These are phyloP conservation scores for Raffaelea albimanens DNA, from an alignment of 2,329 filamentous ascomycete species.

Conservation along the genomic window DNA sequence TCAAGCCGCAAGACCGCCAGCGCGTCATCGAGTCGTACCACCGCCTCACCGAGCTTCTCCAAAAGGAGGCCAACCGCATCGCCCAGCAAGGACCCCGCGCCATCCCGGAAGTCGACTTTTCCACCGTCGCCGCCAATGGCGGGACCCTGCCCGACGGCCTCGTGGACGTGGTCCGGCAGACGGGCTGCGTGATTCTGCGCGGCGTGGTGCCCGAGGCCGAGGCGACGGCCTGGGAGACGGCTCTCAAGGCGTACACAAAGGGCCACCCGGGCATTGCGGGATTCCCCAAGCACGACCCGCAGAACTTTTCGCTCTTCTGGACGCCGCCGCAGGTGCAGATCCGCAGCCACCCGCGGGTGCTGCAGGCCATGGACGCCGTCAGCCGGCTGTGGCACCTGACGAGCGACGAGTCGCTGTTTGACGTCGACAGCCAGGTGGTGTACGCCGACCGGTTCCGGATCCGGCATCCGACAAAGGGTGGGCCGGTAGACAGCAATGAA, in stretches of 20 bases:
- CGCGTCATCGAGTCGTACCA: too few species aligned
- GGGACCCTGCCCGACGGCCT: conserved; percentile 9
- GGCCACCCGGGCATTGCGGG: conserved; percentile 12
- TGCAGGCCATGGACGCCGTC: conserved; percentile 11
- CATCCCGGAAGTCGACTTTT: conserved; percentile 13
- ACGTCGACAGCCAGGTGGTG: conserved; percentile 14
- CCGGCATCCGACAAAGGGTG: conserved; percentile 25
- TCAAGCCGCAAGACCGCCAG: too few species aligned
- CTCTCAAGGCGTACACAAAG: conserved; percentile 13
- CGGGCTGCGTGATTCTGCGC: conserved; percentile 15
- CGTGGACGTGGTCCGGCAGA: conserved; percentile 11
- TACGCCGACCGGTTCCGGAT: conserved; percentile 19
- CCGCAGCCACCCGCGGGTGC: conserved; percentile 8
- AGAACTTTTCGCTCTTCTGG: conserved; percentile 7
- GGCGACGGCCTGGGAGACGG: conserved; percentile 14
- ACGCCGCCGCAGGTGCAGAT: conserved; percentile 6
- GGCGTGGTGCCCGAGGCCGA: conserved; percentile 15
- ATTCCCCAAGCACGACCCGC: conserved; percentile 8
- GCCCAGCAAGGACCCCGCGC: conserved; percentile 7
- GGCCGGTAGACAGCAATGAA: conserved; percentile 14
- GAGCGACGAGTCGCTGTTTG: conserved; percentile 3
- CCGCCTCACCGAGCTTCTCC: too few species aligned
- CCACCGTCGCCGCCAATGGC: conserved; percentile 7
- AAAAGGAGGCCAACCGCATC: too few species aligned
- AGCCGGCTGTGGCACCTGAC: conserved; percentile 5